These are phyloP conservation scores for Chlorella vulgaris DNA, from an alignment of 139 green algal species.

Conservation along the genomic window DNA sequence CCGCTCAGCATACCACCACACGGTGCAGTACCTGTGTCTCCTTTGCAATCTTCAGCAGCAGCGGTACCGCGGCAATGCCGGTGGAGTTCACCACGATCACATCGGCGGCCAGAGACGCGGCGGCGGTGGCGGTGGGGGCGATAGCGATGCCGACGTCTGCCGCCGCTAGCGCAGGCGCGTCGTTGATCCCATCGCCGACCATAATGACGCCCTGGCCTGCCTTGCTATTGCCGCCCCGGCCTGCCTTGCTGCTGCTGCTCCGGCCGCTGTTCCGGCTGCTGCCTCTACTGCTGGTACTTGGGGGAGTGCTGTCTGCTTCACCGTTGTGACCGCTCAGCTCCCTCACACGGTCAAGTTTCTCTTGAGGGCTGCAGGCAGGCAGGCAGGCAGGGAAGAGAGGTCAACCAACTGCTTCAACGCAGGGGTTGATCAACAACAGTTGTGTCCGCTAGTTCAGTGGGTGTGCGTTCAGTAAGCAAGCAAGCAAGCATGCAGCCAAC, in stretches of 20 bases:
- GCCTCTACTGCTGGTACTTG: not conserved
- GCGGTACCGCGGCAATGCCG: constrained; percentile 77
- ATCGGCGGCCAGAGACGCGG: constrained; percentile 79
- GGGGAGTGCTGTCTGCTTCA: too few relatives aligned
- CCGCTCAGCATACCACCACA: too few relatives aligned
- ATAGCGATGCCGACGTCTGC: constrained; percentile 79
- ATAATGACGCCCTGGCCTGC: constrained; percentile 66
- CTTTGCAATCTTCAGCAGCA: constrained; percentile 69
- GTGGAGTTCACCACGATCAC: constrained; percentile 79
- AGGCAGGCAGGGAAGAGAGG: not conserved
- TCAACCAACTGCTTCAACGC: not conserved
- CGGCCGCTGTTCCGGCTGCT: constrained; percentile 31
- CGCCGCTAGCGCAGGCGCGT: constrained; percentile 74
- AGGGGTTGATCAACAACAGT: not conserved
- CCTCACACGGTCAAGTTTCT: constrained; percentile 70
- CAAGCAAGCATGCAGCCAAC: too few relatives aligned
- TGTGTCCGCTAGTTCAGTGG: not conserved
- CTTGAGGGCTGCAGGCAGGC: constrained; percentile 54
- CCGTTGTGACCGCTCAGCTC: constrained; percentile 28
- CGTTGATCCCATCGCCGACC: constrained; percentile 85
- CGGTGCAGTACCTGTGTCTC: constrained; percentile 55
- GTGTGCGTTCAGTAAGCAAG: too few relatives aligned
- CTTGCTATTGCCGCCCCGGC: not conserved
- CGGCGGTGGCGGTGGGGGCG: constrained; percentile 61
- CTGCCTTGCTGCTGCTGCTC: not conserved